Conservation (phyloP, 176 grass and related monocot species). For the Areca catechu region DNA sequence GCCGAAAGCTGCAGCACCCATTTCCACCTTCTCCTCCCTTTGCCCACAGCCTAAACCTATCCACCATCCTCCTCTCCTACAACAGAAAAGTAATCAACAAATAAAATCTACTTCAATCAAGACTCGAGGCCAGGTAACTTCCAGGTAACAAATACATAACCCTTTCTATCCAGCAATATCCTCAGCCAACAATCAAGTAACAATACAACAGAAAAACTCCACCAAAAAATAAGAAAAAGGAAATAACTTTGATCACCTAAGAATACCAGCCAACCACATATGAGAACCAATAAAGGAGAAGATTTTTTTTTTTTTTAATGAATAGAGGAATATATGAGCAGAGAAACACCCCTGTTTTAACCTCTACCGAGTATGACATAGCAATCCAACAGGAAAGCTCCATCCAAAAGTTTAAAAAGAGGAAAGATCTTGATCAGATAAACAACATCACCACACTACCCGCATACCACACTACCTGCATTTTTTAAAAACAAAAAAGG, state of each 20-base stretch:
- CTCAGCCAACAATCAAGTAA: too few species aligned
- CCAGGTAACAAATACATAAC: neutral
- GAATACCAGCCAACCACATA: too few species aligned
- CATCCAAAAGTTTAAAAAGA: neutral
- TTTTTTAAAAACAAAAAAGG: neutral
- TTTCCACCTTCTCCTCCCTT: constrained; percentile 63
- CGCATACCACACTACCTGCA: neutral
- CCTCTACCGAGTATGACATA: too few species aligned
- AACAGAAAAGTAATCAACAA: neutral
- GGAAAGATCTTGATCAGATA: neutral
- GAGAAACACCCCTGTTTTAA: too few species aligned
- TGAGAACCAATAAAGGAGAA: too few species aligned
- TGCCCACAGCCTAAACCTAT: constrained; percentile 47
- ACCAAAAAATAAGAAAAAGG: too few species aligned
- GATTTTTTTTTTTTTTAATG: too few species aligned
- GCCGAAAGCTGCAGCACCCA: constrained; percentile 43
- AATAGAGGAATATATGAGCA: too few species aligned
- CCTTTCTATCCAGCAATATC: too few species aligned
- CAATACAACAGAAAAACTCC: too few species aligned
- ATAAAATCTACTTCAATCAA: neutral
- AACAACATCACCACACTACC: neutral
- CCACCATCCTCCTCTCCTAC: constrained; percentile 62
- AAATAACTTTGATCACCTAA: too few species aligned
- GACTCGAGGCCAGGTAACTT: neutral
- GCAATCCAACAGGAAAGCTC: too few species aligned